Evolutionary conservation across 2,329 filamentous ascomycete genomes (phyloP), one percentile per base, ranked within the genome.

Genomic region (Sclerotiophoma versabilis): DNA sequence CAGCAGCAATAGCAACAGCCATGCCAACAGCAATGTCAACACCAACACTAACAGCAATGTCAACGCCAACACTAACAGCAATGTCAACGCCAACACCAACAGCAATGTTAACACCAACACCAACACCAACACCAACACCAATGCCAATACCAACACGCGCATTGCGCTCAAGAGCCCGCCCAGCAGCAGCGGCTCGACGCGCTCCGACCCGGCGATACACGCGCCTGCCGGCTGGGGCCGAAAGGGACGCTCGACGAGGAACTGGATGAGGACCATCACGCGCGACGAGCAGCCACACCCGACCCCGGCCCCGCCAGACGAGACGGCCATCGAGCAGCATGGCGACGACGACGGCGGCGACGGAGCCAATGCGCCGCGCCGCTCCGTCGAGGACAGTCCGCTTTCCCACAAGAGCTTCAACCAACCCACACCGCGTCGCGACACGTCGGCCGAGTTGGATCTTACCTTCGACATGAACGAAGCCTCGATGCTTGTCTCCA

Each of bases 181-280:
- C 41, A 74, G 74, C 62, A 77, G 76, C 63, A 73, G 63, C 43
- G 75, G 69, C 25, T 71, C 68, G 32, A 50, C 58, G 30, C 59
- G 59, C 23, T 77, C 74, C 23, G 77, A 80, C 49, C 78, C 78
- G 20, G 75, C 78, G 3, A 59, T 81, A 30, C 77, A 77, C 29
- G 66, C 76, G 52, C 80, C 80, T 30, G 64, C 72, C 33, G 68
- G 75, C 58, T 82, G 80, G 80, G 80, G 79, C n/a, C 66, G 77
- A 49, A 80, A 78, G 63, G 75, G 70, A 22, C 75, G 75, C 49
- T 63, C 70, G 9, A 71, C 65, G 38, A 69, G 70, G 20, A 71
- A 78, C 56, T 81, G 79, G 78, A 68, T 80, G 63, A 64, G 75
- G n/a, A 65, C 71, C 34, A 75, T 78, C 45, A 71, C 65, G 9